Evolutionary conservation across 2,329 filamentous ascomycete genomes (phyloP).

Genomic region (Furcasterigmium furcatum): DNA sequence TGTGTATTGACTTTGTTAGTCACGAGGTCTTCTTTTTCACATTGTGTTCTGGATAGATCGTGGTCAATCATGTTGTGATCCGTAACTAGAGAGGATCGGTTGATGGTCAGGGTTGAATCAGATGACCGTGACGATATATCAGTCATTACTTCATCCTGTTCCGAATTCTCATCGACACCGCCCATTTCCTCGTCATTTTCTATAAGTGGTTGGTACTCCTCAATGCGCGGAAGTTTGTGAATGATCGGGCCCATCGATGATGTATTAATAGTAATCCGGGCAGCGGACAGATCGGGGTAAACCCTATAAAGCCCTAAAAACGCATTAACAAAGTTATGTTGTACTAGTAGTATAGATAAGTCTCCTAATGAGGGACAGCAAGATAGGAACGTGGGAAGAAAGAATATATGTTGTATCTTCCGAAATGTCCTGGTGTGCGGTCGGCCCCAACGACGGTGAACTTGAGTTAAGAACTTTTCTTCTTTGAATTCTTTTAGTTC

Average conservation of each 20-base stretch:
- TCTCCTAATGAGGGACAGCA: background rate
- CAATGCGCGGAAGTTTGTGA: background rate
- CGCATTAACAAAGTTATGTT: slow-evolving; percentile 2
- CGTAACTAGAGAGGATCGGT: background rate
- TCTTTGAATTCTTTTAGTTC: slow-evolving; percentile 1
- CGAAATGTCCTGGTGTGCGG: background rate
- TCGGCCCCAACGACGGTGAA: slow-evolving; percentile 2
- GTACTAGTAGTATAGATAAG: background rate
- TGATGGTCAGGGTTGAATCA: no score
- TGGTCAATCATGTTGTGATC: background rate
- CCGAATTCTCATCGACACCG: background rate
- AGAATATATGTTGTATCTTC: slow-evolving; percentile 3
- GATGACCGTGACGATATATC: background rate
- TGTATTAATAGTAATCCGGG: slow-evolving; percentile 1
- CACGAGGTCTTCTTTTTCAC: background rate
- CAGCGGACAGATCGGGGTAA: background rate
- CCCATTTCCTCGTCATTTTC: background rate
- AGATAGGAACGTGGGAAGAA: slow-evolving; percentile 1
- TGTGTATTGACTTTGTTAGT: background rate
- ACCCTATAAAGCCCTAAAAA: background rate
- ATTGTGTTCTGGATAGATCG: background rate
- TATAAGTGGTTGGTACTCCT: background rate
- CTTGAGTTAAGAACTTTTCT: slow-evolving; percentile 1
- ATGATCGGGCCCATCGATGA: background rate
- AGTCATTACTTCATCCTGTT: background rate